A percentile compares a stretch with the other conserved stretches of the same genome.
These are phyloP conservation scores for Tetraselmis chui DNA, from an alignment of 139 green algal genomes.

Conservation along the genomic window DNA sequence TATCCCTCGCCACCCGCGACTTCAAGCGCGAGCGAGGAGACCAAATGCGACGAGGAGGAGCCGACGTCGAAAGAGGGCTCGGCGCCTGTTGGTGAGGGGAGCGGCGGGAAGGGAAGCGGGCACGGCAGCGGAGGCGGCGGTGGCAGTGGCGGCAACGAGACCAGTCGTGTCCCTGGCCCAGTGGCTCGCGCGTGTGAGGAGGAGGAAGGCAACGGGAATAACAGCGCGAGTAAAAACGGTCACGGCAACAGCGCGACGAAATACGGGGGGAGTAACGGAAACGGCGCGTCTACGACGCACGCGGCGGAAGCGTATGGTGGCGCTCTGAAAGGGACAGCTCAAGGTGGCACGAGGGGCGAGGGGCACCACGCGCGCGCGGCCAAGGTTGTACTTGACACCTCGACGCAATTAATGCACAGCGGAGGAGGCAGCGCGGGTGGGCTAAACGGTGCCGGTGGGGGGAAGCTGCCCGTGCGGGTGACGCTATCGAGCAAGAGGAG, in stretches of 20 bases:
- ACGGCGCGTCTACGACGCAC: slow-evolving; percentile 32
- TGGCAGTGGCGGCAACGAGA: slow-evolving; percentile 32
- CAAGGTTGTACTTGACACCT: no score
- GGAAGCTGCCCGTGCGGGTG: no score
- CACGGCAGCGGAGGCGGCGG: slow-evolving; percentile 20
- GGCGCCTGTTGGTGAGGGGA: slow-evolving; percentile 31
- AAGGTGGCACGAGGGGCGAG: slow-evolving; percentile 14
- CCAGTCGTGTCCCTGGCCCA: slow-evolving; percentile 6
- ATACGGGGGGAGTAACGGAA: slow-evolving; percentile 32
- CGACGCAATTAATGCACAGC: no score
- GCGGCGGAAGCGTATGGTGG: background rate
- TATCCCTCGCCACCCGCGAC: background rate
- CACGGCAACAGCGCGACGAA: slow-evolving; percentile 24
- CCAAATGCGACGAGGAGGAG: slow-evolving; percentile 44
- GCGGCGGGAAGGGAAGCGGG: slow-evolving; percentile 8
- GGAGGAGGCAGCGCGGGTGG: no score
- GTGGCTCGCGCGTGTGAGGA: background rate
- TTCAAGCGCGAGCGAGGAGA: slow-evolving; percentile 27
- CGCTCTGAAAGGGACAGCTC: slow-evolving; percentile 39
- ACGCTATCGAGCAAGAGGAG: background rate
- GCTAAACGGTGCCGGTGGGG: no score
- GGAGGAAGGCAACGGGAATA: slow-evolving; percentile 12
- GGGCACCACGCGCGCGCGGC: background rate
- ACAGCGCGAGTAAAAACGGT: slow-evolving; percentile 14
- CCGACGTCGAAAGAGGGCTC: slow-evolving; percentile 53